phyloP scores from a whole-genome alignment of 1,284 basidiomycete species.

The Apiotrichum porosum region DNA sequence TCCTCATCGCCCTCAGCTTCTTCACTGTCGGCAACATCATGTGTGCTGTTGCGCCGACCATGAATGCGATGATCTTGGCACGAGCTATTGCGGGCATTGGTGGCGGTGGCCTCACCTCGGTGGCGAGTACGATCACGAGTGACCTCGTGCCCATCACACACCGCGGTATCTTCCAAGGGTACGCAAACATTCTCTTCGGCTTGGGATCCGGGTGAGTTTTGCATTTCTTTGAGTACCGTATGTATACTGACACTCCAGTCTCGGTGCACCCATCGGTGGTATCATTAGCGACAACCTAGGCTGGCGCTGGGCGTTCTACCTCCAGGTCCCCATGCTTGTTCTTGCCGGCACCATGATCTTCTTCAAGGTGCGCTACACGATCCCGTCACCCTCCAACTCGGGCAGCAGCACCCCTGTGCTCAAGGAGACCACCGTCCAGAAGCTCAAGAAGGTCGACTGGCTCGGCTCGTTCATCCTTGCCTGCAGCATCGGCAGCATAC shows the following conservation, averaged over 20 bases:
- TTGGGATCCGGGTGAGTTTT: slow-evolving; percentile 52
- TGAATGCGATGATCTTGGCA: slow-evolving; percentile 73
- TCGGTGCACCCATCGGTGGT: slow-evolving; percentile 87
- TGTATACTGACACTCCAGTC: slow-evolving; percentile 51
- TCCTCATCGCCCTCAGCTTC: slow-evolving; percentile 65
- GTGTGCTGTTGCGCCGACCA: slow-evolving; percentile 75
- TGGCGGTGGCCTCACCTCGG: slow-evolving; percentile 62
- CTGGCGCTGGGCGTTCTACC: slow-evolving; percentile 60
- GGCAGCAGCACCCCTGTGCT: slow-evolving; percentile 58
- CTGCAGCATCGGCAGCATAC: slow-evolving; percentile 63
- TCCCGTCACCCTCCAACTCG: slow-evolving; percentile 32
- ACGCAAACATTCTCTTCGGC: slow-evolving; percentile 66
- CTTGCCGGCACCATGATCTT: slow-evolving; percentile 64
- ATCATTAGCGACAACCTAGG: slow-evolving; percentile 76
- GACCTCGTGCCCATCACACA: slow-evolving; percentile 62
- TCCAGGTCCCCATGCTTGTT: slow-evolving; percentile 69
- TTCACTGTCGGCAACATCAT: slow-evolving; percentile 77
- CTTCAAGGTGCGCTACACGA: slow-evolving; percentile 59
- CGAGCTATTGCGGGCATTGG: slow-evolving; percentile 84
- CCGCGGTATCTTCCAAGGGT: slow-evolving; percentile 80
- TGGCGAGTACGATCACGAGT: slow-evolving; percentile 40
- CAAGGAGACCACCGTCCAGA: slow-evolving; percentile 59
- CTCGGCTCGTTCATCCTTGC: slow-evolving; percentile 75
- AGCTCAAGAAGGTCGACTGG: slow-evolving; percentile 73
- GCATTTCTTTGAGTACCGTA: too few relatives aligned